phyloP scores from a whole-genome alignment of 2,329 filamentous ascomycete genomes.

The Cladorrhinum sp. region DNA sequence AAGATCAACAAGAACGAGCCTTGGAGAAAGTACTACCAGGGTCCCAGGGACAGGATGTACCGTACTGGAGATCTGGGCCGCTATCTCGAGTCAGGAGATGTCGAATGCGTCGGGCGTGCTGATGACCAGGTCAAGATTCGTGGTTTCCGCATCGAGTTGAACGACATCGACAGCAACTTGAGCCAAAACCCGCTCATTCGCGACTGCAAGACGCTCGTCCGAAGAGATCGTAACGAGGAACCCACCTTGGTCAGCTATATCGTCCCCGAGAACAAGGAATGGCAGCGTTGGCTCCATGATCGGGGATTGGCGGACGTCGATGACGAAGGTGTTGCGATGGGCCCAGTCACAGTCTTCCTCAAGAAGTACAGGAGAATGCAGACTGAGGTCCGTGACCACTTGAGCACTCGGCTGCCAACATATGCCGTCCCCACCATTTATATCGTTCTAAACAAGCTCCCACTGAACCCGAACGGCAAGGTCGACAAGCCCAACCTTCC shows the following conservation, averaged over 20 bases:
- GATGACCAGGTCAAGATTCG: conserved; percentile 95
- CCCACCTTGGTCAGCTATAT: conserved; percentile 85
- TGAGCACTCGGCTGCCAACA: conserved; percentile 67
- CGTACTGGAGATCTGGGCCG: conserved; percentile 81
- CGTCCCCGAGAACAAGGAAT: conserved; percentile 75
- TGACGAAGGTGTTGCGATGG: conserved; percentile 50
- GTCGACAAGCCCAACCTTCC: conserved; percentile 76
- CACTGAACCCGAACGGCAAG: conserved; percentile 83
- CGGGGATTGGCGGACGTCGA: conserved; percentile 52
- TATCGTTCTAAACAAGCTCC: conserved; percentile 68
- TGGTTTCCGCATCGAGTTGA: conserved; percentile 91
- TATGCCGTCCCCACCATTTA: conserved; percentile 75
- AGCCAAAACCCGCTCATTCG: conserved; percentile 71
- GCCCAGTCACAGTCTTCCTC: conserved; percentile 40
- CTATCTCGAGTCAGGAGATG: conserved; percentile 66
- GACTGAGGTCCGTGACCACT: conserved; percentile 56
- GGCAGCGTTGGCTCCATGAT: conserved; percentile 64
- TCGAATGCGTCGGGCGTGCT: conserved; percentile 74
- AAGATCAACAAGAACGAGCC: conserved; percentile 58
- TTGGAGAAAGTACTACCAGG: conserved; percentile 76
- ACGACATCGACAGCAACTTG: conserved; percentile 85
- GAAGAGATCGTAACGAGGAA: conserved; percentile 81
- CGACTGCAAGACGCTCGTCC: conserved; percentile 81
- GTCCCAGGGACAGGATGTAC: conserved; percentile 82
- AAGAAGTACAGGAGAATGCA: conserved; percentile 47